Percentiles rank a stretch among this genome's conserved stretches.
Conservation (phyloP, 176 grass and related monocot genomes). For the Cymbopogon citratus region DNA sequence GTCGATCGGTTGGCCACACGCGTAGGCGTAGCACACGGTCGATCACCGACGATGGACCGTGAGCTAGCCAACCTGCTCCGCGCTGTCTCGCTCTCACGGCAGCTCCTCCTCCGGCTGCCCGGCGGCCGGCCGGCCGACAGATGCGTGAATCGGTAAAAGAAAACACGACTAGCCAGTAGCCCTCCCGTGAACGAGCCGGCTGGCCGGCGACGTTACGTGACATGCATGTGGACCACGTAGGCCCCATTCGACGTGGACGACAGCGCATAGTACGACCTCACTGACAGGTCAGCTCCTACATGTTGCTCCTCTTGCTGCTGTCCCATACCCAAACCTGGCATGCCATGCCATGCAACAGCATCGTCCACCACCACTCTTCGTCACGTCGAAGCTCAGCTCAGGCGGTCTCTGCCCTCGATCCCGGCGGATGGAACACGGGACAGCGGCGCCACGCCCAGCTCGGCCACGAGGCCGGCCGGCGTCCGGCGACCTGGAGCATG, state of each 20-base stretch:
- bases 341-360: no score
- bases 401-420: no score
- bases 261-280: not conserved
- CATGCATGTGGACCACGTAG: not conserved
- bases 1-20: not conserved
- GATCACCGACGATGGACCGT: not conserved
- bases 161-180: not conserved
- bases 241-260: constrained; percentile 15
- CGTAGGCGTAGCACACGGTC: not conserved
- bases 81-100: not conserved
- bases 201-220: constrained; percentile 11
- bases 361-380: no score
- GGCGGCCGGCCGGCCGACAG: not conserved
- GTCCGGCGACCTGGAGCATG: no score
- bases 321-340: no score
- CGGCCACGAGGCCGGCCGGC: no score
- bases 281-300: no score
- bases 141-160: not conserved
- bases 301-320: no score
- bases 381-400: not conserved
- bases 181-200: constrained; percentile 22
- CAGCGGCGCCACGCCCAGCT: not conserved
- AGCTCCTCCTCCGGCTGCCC: not conserved
- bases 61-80: not conserved
- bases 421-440: constrained; percentile 13